These are phyloP conservation scores for Friedmanniomyces simplex DNA, from an alignment of 495 filamentous ascomycete species.

Conservation along the genomic window DNA sequence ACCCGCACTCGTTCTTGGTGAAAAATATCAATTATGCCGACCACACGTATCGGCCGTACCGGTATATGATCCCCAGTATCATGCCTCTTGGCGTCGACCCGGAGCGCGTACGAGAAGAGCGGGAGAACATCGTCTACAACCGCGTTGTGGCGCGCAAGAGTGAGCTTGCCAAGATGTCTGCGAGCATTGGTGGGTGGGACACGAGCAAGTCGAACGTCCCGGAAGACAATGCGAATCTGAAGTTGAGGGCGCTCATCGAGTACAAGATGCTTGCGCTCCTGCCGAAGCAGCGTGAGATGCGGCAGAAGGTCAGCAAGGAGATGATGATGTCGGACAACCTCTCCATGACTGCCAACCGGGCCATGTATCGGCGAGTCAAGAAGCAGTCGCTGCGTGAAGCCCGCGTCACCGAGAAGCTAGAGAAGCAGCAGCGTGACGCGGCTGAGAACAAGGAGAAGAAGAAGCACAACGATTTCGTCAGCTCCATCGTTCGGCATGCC, in stretches of 20 bases:
- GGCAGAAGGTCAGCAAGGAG: conserved; percentile 73
- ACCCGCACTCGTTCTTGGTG: conserved; percentile 50
- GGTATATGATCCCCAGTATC: conserved; percentile 69
- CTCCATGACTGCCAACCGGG: conserved; percentile 86
- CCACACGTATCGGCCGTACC: conserved; percentile 59
- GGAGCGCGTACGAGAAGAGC: conserved; percentile 69
- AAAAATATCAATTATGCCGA: conserved; percentile 65
- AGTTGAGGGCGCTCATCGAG: conserved; percentile 84
- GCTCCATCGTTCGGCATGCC: conserved; percentile 58
- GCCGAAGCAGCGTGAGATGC: conserved; percentile 71
- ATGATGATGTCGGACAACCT: conserved; percentile 92
- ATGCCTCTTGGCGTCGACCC: conserved; percentile 82
- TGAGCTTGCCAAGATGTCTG: conserved; percentile 70
- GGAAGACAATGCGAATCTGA: conserved; percentile 68
- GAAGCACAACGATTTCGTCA: conserved; percentile 84
- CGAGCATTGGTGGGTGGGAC: conserved; percentile 77
- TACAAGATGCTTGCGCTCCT: conserved; percentile 76
- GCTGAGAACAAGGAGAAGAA: conserved; percentile 89
- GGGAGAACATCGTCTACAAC: conserved; percentile 81
- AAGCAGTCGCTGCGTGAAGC: conserved; percentile 94
- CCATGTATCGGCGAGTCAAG: conserved; percentile 85
- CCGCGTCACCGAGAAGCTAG: conserved; percentile 91
- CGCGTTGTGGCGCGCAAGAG: conserved; percentile 70
- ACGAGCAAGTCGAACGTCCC: conserved; percentile 57
- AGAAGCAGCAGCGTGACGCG: conserved; percentile 95